Percentiles rank a stretch among this genome's conserved stretches.
phyloP scores from a whole-genome alignment of 176 grass and related monocot genomes.

The Calamus simplicifolius region DNA sequence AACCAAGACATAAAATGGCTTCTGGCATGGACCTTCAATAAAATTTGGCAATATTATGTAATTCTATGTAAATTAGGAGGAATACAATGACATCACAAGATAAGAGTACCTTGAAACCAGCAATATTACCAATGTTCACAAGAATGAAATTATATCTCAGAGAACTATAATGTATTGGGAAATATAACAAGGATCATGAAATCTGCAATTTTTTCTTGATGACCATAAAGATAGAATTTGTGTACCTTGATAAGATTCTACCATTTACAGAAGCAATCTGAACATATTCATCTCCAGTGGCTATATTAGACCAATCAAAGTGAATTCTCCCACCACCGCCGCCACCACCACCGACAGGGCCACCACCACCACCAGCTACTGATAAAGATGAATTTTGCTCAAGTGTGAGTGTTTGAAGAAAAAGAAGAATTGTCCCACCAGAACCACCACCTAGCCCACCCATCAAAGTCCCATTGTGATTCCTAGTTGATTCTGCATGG shows the following conservation, averaged over 20 bases:
- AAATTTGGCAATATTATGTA: too few relatives aligned
- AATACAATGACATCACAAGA: too few relatives aligned
- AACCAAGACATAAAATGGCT: too few relatives aligned
- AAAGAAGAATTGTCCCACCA: slow-evolving; percentile 88
- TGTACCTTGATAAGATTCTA: slow-evolving; percentile 70
- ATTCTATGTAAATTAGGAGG: too few relatives aligned
- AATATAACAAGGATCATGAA: too few relatives aligned
- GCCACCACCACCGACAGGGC: slow-evolving; percentile 64
- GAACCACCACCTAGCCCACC: slow-evolving; percentile 88
- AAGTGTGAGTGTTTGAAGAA: slow-evolving; percentile 67
- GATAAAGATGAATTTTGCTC: slow-evolving; percentile 76
- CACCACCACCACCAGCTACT: slow-evolving; percentile 69
- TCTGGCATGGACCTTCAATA: too few relatives aligned
- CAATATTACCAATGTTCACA: too few relatives aligned
- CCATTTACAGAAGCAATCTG: slow-evolving; percentile 89
- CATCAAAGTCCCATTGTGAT: slow-evolving; percentile 51
- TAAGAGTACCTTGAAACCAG: too few relatives aligned
- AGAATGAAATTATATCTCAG: too few relatives aligned
- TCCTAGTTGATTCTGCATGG: slow-evolving; percentile 21
- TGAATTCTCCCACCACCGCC: slow-evolving; percentile 91
- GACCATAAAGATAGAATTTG: slow-evolving; percentile 5
- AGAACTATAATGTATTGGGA: too few relatives aligned
- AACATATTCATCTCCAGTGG: slow-evolving; percentile 91
- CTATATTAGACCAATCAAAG: slow-evolving; percentile 94
- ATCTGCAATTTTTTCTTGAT: too few relatives aligned